Evolutionary conservation across 2,329 filamentous ascomycete species (phyloP), one percentile per base, ranked within the genome.

Genomic region (Xylaria sp.): DNA sequence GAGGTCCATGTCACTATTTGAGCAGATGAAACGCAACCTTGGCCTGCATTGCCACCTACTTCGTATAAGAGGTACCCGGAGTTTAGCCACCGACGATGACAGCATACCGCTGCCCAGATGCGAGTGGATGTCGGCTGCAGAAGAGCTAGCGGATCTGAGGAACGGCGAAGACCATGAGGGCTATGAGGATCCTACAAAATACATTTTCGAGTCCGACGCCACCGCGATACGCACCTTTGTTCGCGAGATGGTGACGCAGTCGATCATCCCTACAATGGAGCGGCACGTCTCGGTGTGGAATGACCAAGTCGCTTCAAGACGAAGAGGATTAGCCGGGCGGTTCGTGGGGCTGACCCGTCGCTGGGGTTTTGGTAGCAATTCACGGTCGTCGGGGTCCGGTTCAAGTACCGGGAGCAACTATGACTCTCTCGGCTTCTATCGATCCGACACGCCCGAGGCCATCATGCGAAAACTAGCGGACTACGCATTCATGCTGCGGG

Each of bases 1-100:
- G 37, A 90, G 93, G 76, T 96, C 93, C 11, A 94, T 94, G 76
- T 86, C 88, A 17, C 81, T 98, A 27, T 99, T 97, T 76, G 95
- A 99, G 70, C 92, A 97, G 76, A 99, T 99, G 96, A 99, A 98
- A 78, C 88, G 95, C n/a, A 92, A 97, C 77, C 92, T 99, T 66
- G 95, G 95, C 1, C 81, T 98, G 48, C 93, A 99, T 76, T 99
- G 95, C 73, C 95, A 99, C 77, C 82, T 99, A 10, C 81, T 99
- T 33, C 84, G 96, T 65, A 80, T 99, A 52, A 86, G 94, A 68
- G 96, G 92, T 71, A 90, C 87, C 37, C 90, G 93, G 73, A 94
- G 92, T 75, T 89, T 92, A 35, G 87, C 93, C 65, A 93, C 92
- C 1, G 95, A 98, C 74, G 93, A 97, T 73, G 94, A 98, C 72